Conservation (phyloP, 139 green algal species). For the Yamagishiella unicocca region DNA sequence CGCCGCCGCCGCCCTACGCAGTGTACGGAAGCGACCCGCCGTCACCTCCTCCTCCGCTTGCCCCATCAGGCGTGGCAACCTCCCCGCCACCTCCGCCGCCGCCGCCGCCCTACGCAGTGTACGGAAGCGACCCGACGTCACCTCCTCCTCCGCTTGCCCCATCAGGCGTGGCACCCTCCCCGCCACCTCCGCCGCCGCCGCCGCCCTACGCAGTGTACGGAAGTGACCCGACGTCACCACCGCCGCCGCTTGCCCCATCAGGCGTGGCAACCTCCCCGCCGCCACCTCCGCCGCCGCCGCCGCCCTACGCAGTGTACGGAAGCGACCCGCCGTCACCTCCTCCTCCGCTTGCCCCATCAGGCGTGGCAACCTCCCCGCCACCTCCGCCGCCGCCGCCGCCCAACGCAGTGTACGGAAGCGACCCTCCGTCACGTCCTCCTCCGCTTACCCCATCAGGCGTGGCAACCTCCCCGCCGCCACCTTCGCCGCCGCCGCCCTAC, state of each 20-base stretch:
- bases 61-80: not conserved
- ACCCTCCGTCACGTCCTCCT: not conserved
- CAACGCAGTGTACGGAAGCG: no score
- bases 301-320: not conserved
- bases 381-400: no score
- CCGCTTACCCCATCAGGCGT: not conserved
- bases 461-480: not conserved
- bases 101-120: not conserved
- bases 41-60: not conserved
- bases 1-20: not conserved
- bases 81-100: not conserved
- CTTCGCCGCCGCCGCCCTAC: not conserved
- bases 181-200: not conserved
- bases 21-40: not conserved
- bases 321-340: not conserved
- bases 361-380: not conserved
- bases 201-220: no score
- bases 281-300: not conserved
- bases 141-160: not conserved
- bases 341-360: not conserved
- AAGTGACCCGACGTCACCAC: not conserved
- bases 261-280: not conserved
- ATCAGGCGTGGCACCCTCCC: no score
- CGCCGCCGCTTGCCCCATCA: not conserved
- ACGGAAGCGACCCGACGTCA: not conserved